Evolutionary conservation across 345 rosid species (phyloP).

Genomic region (Isatis tinctoria): DNA sequence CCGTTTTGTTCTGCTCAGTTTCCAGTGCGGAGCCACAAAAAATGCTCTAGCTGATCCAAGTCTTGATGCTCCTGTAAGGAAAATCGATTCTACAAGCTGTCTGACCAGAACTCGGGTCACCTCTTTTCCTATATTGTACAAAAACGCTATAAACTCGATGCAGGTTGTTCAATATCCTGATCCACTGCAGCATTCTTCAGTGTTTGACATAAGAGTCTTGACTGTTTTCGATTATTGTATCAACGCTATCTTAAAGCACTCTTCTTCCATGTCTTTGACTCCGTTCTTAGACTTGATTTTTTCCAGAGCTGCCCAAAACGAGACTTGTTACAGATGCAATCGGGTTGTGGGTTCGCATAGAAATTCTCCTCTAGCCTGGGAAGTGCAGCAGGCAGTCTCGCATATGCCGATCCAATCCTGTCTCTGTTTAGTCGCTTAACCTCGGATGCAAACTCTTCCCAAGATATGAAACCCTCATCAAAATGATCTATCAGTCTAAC

Average conservation of each 20-base stretch:
- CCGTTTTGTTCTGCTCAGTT: neutral
- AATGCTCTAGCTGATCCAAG: neutral
- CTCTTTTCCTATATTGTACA: conserved; percentile 22
- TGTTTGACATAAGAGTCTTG: neutral
- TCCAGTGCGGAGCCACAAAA: conserved; percentile 3
- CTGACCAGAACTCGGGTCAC: neutral
- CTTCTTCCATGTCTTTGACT: conserved; percentile 12
- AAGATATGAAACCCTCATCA: conserved; percentile 54
- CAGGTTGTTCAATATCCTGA: neutral
- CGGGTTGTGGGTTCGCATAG: conserved; percentile 87
- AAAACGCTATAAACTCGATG: conserved; percentile 2
- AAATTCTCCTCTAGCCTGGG: conserved; percentile 90
- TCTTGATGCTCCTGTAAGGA: neutral
- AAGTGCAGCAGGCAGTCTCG: conserved; percentile 53
- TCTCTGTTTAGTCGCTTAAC: conserved; percentile 55
- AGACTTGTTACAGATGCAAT: conserved; percentile 64
- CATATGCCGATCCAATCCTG: conserved; percentile 76
- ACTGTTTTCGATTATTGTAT: neutral
- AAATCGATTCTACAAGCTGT: conserved; percentile 16
- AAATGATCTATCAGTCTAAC: conserved; percentile 66
- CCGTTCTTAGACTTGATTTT: conserved; percentile 22
- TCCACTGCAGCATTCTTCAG: neutral
- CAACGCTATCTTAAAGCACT: conserved; percentile 19
- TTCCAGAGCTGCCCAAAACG: conserved; percentile 20
- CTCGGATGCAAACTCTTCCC: conserved; percentile 72